Conservation (phyloP, 768 basidiomycete species). For the Pleurotus platypus region DNA sequence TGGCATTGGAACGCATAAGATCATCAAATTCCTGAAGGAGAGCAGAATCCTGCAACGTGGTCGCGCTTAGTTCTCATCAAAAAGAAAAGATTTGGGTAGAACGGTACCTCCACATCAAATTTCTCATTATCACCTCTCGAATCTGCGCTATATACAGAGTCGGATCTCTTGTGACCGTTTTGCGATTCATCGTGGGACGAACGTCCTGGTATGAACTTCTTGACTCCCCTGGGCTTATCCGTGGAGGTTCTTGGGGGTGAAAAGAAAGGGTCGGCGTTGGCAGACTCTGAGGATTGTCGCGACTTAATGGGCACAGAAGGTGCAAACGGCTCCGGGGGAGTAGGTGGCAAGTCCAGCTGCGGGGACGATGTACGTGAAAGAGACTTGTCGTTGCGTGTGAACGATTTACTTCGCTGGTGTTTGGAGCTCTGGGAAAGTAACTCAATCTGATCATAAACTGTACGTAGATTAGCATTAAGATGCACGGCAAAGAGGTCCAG, state of each 20-base stretch:
- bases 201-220: conserved; percentile 47
- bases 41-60: conserved; percentile 42
- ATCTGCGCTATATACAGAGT: conserved; percentile 50
- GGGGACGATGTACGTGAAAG: conserved; percentile 44
- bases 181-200: conserved; percentile 31
- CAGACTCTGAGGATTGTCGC: conserved; percentile 36
- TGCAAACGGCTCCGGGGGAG: conserved; percentile 27
- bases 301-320: conserved; percentile 21
- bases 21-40: conserved; percentile 86
- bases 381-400: conserved; percentile 47
- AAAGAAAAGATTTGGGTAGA: conserved; percentile 8
- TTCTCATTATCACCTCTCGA: conserved; percentile 25
- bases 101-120: conserved; percentile 31
- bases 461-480: conserved; percentile 14
- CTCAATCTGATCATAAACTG: conserved; percentile 81
- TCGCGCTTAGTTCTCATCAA: conserved; percentile 11
- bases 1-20: conserved; percentile 83
- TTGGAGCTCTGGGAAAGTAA: conserved; percentile 53
- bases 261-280: conserved; percentile 19
- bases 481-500: conserved; percentile 16
- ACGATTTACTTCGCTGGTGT: conserved; percentile 66
- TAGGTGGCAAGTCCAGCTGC: conserved; percentile 33
- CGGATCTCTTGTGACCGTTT: conserved; percentile 51
- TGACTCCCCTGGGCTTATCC: conserved; percentile 61
- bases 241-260: conserved; percentile 50